Percentiles rank a stretch among this genome's conserved stretches.
Conservation (phyloP, 306 rosid species). For the Vicia villosa region DNA sequence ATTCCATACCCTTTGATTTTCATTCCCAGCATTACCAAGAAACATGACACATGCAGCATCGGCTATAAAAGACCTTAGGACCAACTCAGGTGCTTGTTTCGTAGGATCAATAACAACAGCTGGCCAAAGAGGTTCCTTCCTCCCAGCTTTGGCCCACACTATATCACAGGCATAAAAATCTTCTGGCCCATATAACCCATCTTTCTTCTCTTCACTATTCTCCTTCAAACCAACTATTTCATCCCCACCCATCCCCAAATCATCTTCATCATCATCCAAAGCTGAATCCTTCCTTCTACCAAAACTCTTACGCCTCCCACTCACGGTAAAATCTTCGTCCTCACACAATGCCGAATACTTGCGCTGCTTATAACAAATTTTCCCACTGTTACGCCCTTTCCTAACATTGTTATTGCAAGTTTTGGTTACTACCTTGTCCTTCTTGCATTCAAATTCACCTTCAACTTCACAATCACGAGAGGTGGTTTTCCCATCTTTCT, state of each 20-base stretch:
- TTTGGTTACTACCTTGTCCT: slow-evolving; percentile 56
- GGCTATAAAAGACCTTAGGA: slow-evolving; percentile 82
- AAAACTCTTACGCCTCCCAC: slow-evolving; percentile 44
- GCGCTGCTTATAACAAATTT: slow-evolving; percentile 43
- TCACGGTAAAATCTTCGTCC: slow-evolving; percentile 39
- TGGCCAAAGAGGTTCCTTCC: slow-evolving; percentile 97
- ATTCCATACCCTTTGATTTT: slow-evolving; percentile 75
- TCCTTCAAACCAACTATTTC: slow-evolving; percentile 36
- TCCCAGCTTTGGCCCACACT: slow-evolving; percentile 98
- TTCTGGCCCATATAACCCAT: slow-evolving; percentile 82
- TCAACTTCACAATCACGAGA: slow-evolving; percentile 53
- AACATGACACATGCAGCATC: slow-evolving; percentile 99
- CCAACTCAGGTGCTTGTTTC: slow-evolving; percentile 92
- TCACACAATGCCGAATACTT: slow-evolving; percentile 61
- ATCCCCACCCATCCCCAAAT: slow-evolving; percentile 29
- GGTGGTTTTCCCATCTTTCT: slow-evolving; percentile 68
- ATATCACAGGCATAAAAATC: slow-evolving; percentile 89
- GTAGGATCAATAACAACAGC: slow-evolving; percentile 96
- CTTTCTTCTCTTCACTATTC: slow-evolving; percentile 46
- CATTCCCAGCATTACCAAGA: slow-evolving; percentile 81
- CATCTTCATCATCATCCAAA: slow-evolving; percentile 43
- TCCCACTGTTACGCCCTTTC: slow-evolving; percentile 46
- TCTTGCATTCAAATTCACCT: slow-evolving; percentile 58
- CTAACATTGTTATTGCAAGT: slow-evolving; percentile 43
- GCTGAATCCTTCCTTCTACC: slow-evolving; percentile 37